Evolutionary conservation across 345 rosid species (phyloP).

Genomic region (Punica granatum): DNA sequence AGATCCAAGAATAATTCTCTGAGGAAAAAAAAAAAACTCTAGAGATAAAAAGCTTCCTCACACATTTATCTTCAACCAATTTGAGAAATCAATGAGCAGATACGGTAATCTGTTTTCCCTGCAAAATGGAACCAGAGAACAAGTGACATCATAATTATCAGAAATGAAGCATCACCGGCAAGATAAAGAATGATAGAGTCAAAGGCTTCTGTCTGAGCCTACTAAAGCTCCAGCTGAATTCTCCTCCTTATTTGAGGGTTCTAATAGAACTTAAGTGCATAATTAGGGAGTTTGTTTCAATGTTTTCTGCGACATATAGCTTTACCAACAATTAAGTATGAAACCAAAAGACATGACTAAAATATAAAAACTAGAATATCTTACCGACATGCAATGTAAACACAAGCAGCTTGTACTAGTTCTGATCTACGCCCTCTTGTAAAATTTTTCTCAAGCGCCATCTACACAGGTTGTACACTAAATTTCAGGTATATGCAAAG

Average conservation of each 20-base stretch:
- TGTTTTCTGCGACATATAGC: background rate
- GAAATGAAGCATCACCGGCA: background rate
- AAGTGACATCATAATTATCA: background rate
- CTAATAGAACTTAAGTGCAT: background rate
- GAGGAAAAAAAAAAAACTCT: background rate
- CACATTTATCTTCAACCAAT: constrained; percentile 68
- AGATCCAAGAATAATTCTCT: constrained; percentile 9
- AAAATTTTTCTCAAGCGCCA: constrained; percentile 69
- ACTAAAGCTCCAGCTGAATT: background rate
- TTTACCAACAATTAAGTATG: background rate
- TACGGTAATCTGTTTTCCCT: constrained; percentile 61
- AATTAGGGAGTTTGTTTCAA: background rate
- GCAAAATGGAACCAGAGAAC: constrained; percentile 18
- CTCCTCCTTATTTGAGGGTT: background rate
- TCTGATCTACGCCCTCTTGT: constrained; percentile 82
- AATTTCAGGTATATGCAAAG: constrained; percentile 1
- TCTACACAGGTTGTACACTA: constrained; percentile 30
- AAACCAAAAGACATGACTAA: background rate
- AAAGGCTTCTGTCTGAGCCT: background rate
- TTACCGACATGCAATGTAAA: constrained; percentile 91
- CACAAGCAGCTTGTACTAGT: constrained; percentile 76
- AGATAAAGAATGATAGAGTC: background rate
- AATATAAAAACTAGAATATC: constrained; percentile 8
- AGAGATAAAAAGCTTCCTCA: constrained; percentile 27
- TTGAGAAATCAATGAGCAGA: constrained; percentile 90